phyloP scores from a whole-genome alignment of 192 early-diverging fungal genomes.

The Paraglomus brasilianum region DNA sequence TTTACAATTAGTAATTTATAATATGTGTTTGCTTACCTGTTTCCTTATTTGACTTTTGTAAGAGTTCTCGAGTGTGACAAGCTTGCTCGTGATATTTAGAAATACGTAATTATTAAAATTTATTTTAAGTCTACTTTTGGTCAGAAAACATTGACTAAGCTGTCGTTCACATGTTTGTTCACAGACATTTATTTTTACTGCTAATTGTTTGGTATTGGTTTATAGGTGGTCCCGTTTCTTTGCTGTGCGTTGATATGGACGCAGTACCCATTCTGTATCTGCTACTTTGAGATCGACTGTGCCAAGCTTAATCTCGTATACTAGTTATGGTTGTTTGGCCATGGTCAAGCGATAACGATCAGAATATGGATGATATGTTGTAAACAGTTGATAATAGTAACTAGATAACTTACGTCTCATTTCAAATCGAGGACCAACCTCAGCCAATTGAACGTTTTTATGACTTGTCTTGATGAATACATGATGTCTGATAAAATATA shows the following conservation, averaged over 20 bases:
- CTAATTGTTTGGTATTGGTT: background rate
- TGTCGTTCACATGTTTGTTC: too few relatives aligned
- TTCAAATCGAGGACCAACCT: constrained; percentile 98
- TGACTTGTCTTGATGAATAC: constrained; percentile 88
- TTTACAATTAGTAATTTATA: too few relatives aligned
- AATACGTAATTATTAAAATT: too few relatives aligned
- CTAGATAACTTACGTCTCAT: constrained; percentile 69
- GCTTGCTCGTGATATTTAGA: too few relatives aligned
- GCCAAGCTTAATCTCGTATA: constrained; percentile 94
- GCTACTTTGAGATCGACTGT: constrained; percentile 93
- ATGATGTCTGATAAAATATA: constrained; percentile 74
- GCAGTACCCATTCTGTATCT: constrained; percentile 95
- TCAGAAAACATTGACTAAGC: too few relatives aligned
- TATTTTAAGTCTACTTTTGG: too few relatives aligned
- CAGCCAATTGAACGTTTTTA: constrained; percentile 90
- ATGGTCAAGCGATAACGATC: background rate
- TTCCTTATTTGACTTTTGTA: too few relatives aligned
- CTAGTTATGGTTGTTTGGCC: constrained; percentile 37
- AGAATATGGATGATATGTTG: background rate
- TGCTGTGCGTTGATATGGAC: constrained; percentile 87
- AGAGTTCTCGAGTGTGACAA: too few relatives aligned
- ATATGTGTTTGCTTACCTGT: too few relatives aligned
- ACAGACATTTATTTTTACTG: too few relatives aligned
- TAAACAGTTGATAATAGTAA: constrained; percentile 16
- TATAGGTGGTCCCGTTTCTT: constrained; percentile 77